A percentile compares a stretch with the other conserved stretches of the same genome.
phyloP scores from a whole-genome alignment of 2,329 filamentous ascomycete species.

The Cercospora zeina region DNA sequence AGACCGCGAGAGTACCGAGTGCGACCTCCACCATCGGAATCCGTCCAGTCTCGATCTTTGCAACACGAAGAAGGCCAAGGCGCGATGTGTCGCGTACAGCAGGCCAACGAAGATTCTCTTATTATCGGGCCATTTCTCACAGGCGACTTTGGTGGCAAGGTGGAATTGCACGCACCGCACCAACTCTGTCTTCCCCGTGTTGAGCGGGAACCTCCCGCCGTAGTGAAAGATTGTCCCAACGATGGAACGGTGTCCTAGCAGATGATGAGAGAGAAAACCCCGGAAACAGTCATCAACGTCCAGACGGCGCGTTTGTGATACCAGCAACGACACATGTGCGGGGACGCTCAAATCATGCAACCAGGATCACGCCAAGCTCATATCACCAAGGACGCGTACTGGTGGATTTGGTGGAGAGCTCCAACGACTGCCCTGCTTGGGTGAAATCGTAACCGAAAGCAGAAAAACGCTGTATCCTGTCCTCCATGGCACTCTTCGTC shows the following conservation, averaged over 20 bases:
- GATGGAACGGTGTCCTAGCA: neutral
- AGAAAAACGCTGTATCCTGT: neutral
- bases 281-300: neutral
- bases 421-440: neutral
- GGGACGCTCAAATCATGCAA: neutral
- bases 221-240: neutral
- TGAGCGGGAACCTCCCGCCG: neutral
- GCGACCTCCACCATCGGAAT: neutral
- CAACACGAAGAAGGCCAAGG: neutral
- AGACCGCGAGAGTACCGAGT: neutral
- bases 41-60: neutral
- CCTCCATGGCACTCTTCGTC: neutral
- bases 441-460: neutral
- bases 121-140: neutral
- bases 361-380: slow-evolving; percentile 1
- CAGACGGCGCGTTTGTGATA: neutral
- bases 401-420: neutral
- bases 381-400: slow-evolving; percentile 5
- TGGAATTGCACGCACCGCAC: neutral
- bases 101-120: neutral
- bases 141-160: neutral
- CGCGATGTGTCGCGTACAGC: neutral
- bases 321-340: neutral
- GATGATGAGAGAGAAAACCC: neutral
- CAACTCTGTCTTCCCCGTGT: neutral